Conservation (phyloP, 306 rosid genomes). For the Rubus idaeus region DNA sequence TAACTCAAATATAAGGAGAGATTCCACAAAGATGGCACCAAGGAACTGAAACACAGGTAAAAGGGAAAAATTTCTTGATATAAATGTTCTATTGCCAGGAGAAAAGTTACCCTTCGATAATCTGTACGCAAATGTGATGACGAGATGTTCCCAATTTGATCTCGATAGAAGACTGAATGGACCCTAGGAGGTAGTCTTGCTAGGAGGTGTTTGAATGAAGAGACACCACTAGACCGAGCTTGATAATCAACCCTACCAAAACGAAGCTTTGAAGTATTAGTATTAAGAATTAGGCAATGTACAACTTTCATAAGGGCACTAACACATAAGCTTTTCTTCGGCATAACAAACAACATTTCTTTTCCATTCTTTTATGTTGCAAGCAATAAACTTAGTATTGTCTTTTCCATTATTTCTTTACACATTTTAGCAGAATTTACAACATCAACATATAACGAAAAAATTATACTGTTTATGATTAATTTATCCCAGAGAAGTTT, state of each 20-base stretch:
- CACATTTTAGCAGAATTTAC: background rate
- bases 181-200: constrained; percentile 89
- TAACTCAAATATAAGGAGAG: background rate
- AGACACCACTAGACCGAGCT: constrained; percentile 55
- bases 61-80: background rate
- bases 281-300: background rate
- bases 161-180: constrained; percentile 94
- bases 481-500: constrained; percentile 1
- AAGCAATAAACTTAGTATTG: background rate
- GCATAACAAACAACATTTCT: background rate
- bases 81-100: background rate
- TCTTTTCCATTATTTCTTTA: background rate
- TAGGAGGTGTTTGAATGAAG: constrained; percentile 78
- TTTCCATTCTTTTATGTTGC: background rate
- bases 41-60: background rate
- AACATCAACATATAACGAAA: constrained; percentile 1
- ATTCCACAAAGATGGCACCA: background rate
- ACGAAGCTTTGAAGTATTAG: constrained; percentile 23
- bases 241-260: constrained; percentile 91
- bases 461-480: background rate
- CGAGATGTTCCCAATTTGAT: constrained; percentile 88
- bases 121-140: constrained; percentile 82
- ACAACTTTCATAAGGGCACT: background rate
- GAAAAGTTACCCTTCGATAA: constrained; percentile 52
- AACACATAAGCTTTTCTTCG: background rate